Evolutionary conservation across 768 basidiomycete genomes (phyloP).

Genomic region (Phanerochaete sordida): DNA sequence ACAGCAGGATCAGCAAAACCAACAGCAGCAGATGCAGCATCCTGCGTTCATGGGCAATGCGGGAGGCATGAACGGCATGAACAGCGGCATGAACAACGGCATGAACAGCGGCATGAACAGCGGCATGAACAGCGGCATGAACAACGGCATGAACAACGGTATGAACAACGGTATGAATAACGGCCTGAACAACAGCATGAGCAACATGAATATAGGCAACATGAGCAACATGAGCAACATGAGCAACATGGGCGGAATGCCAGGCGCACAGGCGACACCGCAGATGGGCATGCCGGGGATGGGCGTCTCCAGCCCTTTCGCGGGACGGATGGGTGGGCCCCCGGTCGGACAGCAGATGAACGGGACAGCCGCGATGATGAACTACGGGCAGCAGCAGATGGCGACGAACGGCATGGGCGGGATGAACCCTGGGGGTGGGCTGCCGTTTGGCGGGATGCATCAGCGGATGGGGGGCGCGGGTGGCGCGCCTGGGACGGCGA

Average conservation of each 20-base stretch:
- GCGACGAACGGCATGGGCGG: background rate
- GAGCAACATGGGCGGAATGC: background rate
- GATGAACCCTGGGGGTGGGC: background rate
- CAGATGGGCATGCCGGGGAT: background rate
- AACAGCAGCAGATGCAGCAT: constrained; percentile 17
- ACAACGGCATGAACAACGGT: no score
- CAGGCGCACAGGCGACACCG: constrained; percentile 3
- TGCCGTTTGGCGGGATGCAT: constrained; percentile 14
- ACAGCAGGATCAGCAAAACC: constrained; percentile 16
- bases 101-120: no score
- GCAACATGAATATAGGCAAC: no score
- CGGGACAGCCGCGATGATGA: background rate
- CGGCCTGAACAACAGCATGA: no score
- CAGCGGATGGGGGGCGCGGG: constrained; percentile 21
- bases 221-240: constrained; percentile 16
- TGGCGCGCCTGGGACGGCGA: background rate
- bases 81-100: no score
- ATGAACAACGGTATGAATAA: no score
- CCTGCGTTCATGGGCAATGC: constrained; percentile 7
- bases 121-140: no score
- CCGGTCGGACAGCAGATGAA: background rate
- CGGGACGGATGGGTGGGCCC: background rate
- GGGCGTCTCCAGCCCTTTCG: background rate
- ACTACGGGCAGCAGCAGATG: background rate
- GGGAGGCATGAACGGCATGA: background rate